A percentile compares a stretch with the other conserved stretches of the same genome.
These are phyloP conservation scores for Populus hybrid DNA, from an alignment of 441 rosid species.

Conservation along the genomic window DNA sequence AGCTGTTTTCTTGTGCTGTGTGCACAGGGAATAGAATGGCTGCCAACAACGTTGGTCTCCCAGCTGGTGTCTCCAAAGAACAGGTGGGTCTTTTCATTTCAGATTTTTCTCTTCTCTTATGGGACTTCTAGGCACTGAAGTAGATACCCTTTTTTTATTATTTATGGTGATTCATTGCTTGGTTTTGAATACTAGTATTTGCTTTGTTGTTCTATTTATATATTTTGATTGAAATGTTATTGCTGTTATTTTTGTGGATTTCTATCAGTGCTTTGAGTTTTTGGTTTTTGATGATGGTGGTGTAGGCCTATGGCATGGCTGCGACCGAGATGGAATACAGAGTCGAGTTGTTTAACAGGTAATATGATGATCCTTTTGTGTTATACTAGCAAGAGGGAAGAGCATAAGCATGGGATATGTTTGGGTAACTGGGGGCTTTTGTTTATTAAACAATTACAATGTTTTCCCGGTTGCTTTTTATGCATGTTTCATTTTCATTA, in stretches of 20 bases:
- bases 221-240: neutral
- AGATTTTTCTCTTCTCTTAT: neutral
- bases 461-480: neutral
- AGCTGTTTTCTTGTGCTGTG: neutral
- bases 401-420: neutral
- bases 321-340: slow-evolving; percentile 93
- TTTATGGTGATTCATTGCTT: neutral
- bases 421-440: neutral
- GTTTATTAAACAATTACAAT: neutral
- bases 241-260: neutral
- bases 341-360: slow-evolving; percentile 95
- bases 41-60: slow-evolving; percentile 27
- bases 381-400: neutral
- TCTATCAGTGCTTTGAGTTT: neutral
- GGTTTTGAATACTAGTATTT: neutral
- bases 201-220: neutral
- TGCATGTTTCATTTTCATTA: neutral
- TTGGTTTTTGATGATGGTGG: slow-evolving; percentile 10
- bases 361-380: neutral
- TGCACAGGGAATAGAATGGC: slow-evolving; percentile 45
- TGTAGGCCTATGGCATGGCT: slow-evolving; percentile 87
- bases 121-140: neutral
- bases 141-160: neutral
- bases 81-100: slow-evolving; percentile 35
- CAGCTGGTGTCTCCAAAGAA: slow-evolving; percentile 54